These are phyloP conservation scores for Phytophthora fragariae DNA, from an alignment of 352 stramenopile genomes.

Conservation along the genomic window DNA sequence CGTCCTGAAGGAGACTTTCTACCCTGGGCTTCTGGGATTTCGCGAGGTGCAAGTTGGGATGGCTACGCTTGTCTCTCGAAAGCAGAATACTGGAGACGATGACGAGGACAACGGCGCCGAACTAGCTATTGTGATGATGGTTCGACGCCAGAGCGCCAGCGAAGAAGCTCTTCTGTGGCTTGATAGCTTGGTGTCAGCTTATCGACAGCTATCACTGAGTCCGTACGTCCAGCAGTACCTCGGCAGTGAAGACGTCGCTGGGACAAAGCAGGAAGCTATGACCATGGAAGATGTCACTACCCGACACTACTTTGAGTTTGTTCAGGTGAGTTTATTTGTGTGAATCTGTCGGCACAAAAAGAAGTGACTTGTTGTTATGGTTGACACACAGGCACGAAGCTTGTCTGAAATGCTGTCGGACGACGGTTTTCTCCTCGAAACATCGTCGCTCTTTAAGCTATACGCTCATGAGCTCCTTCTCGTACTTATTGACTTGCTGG, in stretches of 20 bases:
- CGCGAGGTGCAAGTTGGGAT: constrained; percentile 19
- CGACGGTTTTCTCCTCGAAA: constrained; percentile 19
- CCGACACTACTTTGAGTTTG: constrained; percentile 22
- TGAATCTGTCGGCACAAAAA: background rate
- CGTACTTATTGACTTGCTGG: constrained; percentile 23
- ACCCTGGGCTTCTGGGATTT: constrained; percentile 8
- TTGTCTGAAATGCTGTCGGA: constrained; percentile 21
- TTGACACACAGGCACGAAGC: constrained; percentile 10
- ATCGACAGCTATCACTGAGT: constrained; percentile 25
- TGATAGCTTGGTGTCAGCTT: constrained; percentile 32
- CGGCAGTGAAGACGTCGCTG: constrained; percentile 21
- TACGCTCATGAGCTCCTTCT: constrained; percentile 33
- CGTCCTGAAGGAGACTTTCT: constrained; percentile 21
- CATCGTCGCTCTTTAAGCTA: constrained; percentile 26
- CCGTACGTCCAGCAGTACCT: constrained; percentile 34
- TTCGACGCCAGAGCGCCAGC: constrained; percentile 18
- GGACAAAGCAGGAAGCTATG: constrained; percentile 7
- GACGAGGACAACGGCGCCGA: constrained; percentile 5
- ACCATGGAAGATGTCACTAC: constrained; percentile 11
- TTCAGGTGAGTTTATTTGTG: constrained; percentile 7
- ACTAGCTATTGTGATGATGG: constrained; percentile 19
- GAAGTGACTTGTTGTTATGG: background rate
- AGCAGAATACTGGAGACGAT: background rate
- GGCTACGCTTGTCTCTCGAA: constrained; percentile 9
- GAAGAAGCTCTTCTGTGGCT: constrained; percentile 22